A percentile compares a stretch with the other conserved stretches of the same genome.
phyloP scores from a whole-genome alignment of 2,329 filamentous ascomycete genomes.

The Tricladium varicosporioides region DNA sequence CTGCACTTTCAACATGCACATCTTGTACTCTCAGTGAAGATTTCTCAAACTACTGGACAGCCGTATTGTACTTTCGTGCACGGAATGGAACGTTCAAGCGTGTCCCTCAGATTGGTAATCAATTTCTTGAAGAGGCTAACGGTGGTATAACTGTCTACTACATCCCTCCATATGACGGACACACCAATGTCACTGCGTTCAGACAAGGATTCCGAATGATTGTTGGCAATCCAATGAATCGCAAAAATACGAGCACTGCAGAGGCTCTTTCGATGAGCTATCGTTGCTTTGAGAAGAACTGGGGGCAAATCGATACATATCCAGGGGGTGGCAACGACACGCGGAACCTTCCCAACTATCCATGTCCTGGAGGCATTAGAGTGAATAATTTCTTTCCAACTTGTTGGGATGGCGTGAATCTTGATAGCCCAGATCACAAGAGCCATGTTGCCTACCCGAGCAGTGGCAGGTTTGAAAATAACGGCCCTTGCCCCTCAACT shows the following conservation, averaged over 20 bases:
- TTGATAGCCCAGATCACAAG: constrained; percentile 15
- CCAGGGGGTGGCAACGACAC: neutral
- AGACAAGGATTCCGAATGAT: constrained; percentile 20
- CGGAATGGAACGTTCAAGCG: constrained; percentile 10
- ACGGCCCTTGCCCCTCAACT: constrained; percentile 17
- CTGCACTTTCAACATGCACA: neutral
- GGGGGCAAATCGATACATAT: neutral
- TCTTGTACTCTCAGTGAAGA: constrained; percentile 7
- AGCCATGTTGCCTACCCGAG: constrained; percentile 25
- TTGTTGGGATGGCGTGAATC: constrained; percentile 21
- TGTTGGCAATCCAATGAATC: constrained; percentile 7
- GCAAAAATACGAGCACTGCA: neutral
- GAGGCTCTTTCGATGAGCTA: constrained; percentile 2
- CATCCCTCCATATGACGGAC: constrained; percentile 33
- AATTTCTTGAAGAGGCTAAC: constrained; percentile 5
- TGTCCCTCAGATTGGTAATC: constrained; percentile 8
- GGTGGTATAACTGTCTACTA: constrained; percentile 12
- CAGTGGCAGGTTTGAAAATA: constrained; percentile 1
- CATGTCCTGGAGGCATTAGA: constrained; percentile 32
- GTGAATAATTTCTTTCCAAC: constrained; percentile 29
- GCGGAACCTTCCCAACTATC: constrained; percentile 4
- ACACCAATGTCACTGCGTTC: constrained; percentile 41
- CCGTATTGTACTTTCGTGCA: constrained; percentile 6
- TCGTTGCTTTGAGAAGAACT: neutral
- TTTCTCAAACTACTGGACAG: constrained; percentile 13